These are phyloP conservation scores for Xylaria castorea DNA, from an alignment of 495 filamentous ascomycete genomes.

Conservation along the genomic window DNA sequence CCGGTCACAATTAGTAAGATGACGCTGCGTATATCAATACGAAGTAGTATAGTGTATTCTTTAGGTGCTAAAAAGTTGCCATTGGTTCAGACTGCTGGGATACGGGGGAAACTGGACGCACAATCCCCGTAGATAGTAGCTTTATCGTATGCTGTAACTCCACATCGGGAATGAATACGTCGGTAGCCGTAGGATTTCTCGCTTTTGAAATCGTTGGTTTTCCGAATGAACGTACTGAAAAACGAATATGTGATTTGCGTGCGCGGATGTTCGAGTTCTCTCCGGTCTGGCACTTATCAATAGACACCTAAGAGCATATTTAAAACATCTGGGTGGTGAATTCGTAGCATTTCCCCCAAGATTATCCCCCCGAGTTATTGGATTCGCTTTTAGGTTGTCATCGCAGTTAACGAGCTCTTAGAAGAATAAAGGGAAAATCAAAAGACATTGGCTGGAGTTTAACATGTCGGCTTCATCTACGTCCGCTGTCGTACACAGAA, in stretches of 20 bases:
- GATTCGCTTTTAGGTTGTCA: not conserved
- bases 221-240: not conserved
- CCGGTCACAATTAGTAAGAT: not conserved
- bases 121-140: not conserved
- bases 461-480: conserved; percentile 15
- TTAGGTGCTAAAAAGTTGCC: not conserved
- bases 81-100: not conserved
- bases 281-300: not conserved
- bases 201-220: conserved; percentile 5
- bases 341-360: not conserved
- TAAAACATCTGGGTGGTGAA: not conserved
- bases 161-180: conserved; percentile 4
- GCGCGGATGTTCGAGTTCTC: not conserved
- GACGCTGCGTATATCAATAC: not conserved
- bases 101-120: not conserved
- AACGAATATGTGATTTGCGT: not conserved
- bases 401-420: not conserved
- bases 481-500: conserved; percentile 47
- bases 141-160: not conserved
- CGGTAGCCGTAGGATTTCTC: not conserved
- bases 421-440: not conserved
- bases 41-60: not conserved
- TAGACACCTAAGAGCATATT: not conserved
- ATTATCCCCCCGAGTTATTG: not conserved
- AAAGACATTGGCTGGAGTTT: not conserved